A percentile compares a stretch with the other conserved stretches of the same genome.
These are phyloP conservation scores for Daedaleopsis nitida DNA, from an alignment of 768 basidiomycete species.

Conservation along the genomic window DNA sequence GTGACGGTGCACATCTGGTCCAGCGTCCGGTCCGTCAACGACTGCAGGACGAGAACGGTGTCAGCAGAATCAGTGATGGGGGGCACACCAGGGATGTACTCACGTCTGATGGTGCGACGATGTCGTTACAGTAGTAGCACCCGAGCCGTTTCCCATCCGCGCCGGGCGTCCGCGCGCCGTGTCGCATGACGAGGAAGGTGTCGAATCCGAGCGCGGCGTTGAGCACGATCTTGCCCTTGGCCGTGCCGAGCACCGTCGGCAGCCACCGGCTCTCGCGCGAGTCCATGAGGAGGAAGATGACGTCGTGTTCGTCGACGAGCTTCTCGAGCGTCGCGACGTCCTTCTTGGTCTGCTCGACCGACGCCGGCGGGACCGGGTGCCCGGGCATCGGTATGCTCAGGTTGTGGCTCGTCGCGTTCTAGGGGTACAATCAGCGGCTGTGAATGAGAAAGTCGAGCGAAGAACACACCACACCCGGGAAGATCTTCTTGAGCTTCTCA, in stretches of 20 bases:
- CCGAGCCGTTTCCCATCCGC: slow-evolving; percentile 56
- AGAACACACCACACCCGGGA: slow-evolving; percentile 83
- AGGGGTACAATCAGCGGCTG: not conserved
- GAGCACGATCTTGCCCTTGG: slow-evolving; percentile 91
- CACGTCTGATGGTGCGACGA: slow-evolving; percentile 89
- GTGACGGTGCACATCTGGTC: slow-evolving; percentile 99
- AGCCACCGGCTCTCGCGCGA: slow-evolving; percentile 98
- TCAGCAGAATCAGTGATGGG: not conserved
- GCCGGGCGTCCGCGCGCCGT: slow-evolving; percentile 62
- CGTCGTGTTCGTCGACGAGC: slow-evolving; percentile 88
- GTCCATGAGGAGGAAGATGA: slow-evolving; percentile 93
- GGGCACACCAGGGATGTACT: not conserved
- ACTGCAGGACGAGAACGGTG: slow-evolving; percentile 34
- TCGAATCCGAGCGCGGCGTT: slow-evolving; percentile 97
- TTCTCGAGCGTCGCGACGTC: slow-evolving; percentile 74
- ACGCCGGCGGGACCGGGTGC: slow-evolving; percentile 76
- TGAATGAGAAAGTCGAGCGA: not conserved
- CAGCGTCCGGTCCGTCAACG: slow-evolving; percentile 84
- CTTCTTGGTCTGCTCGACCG: slow-evolving; percentile 56
- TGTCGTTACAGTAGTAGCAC: slow-evolving; percentile 98
- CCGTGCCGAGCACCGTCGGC: slow-evolving; percentile 84
- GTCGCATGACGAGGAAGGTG: slow-evolving; percentile 95
- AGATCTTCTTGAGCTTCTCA: slow-evolving; percentile 80
- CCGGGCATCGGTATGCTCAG: slow-evolving; percentile 97
- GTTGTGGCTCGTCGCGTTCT: slow-evolving; percentile 82